A percentile compares a stretch with the other conserved stretches of the same genome.
These are phyloP conservation scores for Acanthamoeba divionensis DNA, from an alignment of 208 protist species.

Conservation along the genomic window DNA sequence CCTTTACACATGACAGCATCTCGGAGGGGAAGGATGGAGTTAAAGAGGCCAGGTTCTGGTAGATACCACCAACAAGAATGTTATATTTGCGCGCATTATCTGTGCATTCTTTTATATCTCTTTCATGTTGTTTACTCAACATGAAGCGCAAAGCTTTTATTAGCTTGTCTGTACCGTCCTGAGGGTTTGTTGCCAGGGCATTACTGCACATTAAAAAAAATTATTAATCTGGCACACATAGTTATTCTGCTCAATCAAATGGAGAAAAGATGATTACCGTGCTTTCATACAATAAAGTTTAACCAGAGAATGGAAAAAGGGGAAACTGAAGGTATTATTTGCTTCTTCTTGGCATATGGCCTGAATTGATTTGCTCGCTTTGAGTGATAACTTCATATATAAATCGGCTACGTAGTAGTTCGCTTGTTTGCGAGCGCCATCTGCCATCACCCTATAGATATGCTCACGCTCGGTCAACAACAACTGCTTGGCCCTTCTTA, in stretches of 20 bases:
- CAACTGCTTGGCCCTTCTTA: slow-evolving; percentile 55
- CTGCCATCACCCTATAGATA: slow-evolving; percentile 68
- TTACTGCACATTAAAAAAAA: background rate
- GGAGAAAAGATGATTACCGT: background rate
- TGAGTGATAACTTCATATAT: slow-evolving; percentile 73
- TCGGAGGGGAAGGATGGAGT: background rate
- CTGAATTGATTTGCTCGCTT: slow-evolving; percentile 54
- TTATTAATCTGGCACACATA: background rate
- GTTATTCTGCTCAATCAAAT: background rate
- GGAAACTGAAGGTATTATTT: slow-evolving; percentile 60
- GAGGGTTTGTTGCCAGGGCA: background rate
- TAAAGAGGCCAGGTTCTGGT: slow-evolving; percentile 3
- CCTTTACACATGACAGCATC: slow-evolving; percentile 17
- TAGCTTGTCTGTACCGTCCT: slow-evolving; percentile 59
- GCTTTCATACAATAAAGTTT: slow-evolving; percentile 75
- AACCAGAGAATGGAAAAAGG: slow-evolving; percentile 71
- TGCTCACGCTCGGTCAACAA: slow-evolving; percentile 59
- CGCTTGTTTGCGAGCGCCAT: slow-evolving; percentile 70
- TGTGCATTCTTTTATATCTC: background rate
- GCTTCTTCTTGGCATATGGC: background rate
- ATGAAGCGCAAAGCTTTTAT: slow-evolving; percentile 69
- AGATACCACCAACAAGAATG: slow-evolving; percentile 52
- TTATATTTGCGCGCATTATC: slow-evolving; percentile 50
- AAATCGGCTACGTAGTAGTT: slow-evolving; percentile 73
- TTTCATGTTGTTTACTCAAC: slow-evolving; percentile 59